Base-by-base conservation (phyloP, 768 basidiomycete species). In the Lyophyllum atratum region DNA sequence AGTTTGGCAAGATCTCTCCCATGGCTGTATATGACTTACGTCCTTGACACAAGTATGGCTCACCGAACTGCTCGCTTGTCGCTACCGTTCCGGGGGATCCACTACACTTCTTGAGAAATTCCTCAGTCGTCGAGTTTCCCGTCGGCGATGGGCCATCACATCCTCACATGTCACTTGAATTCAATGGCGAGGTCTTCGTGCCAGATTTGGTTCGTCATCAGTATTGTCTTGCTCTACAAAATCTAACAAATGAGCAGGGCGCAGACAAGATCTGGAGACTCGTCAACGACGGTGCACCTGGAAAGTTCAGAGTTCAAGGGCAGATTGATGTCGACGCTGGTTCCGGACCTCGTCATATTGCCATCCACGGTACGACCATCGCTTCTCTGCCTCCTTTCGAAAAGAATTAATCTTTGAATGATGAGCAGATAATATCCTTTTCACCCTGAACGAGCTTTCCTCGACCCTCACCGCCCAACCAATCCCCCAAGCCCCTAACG, bases 181-280 rank as follows among this genome's bases (percentile, higher is more conserved):
- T 83, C 63, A 73, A 74, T 5, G 65, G 64, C 8, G 87, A 90
- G 61, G 64, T 90, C 9, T 77, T 89, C 59, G 74, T 90, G 8
- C 81, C 87, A 0, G 89, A 89, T 70, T 73, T 88, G 66, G 87
- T 87, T 52, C 52, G 80, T 67, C 2, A 8, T 46, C 45, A 48
- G 17, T n/a, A 22, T n/a, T 52, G 10, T 24, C 42, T n/a, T 6
- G 1, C 22, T 28, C 21, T 34, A 37, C 34, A 40, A 5, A 39
- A 4, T n/a, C 17, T n/a, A 5, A n/a, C 5, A 40, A 40, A 7
- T 37, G 34, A 37, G 21, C 53, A 88, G 86, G 88, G 89, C 25
- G 80, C 69, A 1, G 88, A 90, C 70, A 86, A 77, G 56, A 82
- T 90, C 54, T 91, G 88, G 86, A 76, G 89, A 37, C 73, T 90